A percentile compares a stretch with the other conserved stretches of the same genome.
Conservation (phyloP, 768 basidiomycete species). For the Calocybe cyanea region DNA sequence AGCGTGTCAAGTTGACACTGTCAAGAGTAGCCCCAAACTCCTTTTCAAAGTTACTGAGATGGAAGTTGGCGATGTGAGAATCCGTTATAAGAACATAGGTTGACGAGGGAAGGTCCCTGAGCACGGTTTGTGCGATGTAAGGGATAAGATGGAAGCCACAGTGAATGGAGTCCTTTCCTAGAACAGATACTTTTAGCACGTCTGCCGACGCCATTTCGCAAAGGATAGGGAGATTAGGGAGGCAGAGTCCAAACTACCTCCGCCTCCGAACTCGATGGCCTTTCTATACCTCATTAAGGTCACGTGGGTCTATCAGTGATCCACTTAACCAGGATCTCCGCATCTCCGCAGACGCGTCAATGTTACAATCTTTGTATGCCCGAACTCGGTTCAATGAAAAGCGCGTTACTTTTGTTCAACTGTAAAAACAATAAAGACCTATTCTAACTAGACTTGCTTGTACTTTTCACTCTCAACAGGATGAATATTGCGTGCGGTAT, state of each 20-base stretch:
- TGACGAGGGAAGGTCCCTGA: slow-evolving; percentile 68
- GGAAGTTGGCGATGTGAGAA: slow-evolving; percentile 79
- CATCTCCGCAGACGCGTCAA: background rate
- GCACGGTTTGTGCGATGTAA: slow-evolving; percentile 76
- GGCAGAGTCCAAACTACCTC: slow-evolving; percentile 1
- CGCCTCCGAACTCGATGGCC: too few species aligned
- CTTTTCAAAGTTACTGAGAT: slow-evolving; percentile 62
- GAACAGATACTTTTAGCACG: slow-evolving; percentile 76
- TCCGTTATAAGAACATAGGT: slow-evolving; percentile 93
- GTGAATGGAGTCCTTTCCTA: slow-evolving; percentile 84
- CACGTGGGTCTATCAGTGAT: slow-evolving; percentile 10
- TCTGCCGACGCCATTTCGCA: slow-evolving; percentile 42
- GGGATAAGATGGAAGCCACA: slow-evolving; percentile 91
- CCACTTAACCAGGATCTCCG: background rate
- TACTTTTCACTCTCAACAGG: too few species aligned
- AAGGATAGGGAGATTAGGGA: background rate
- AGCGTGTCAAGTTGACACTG: slow-evolving; percentile 16
- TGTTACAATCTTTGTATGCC: too few species aligned
- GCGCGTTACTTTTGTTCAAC: too few species aligned
- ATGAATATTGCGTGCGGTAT: too few species aligned
- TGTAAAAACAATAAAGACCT: too few species aligned
- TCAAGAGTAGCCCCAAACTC: slow-evolving; percentile 54
- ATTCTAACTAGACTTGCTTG: too few species aligned
- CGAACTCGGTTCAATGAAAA: too few species aligned
- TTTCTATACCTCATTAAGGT: slow-evolving; percentile 5